Evolutionary conservation across 2,329 filamentous ascomycete genomes (phyloP), one percentile per base, ranked within the genome.

Genomic region (Fusarium sp.): DNA sequence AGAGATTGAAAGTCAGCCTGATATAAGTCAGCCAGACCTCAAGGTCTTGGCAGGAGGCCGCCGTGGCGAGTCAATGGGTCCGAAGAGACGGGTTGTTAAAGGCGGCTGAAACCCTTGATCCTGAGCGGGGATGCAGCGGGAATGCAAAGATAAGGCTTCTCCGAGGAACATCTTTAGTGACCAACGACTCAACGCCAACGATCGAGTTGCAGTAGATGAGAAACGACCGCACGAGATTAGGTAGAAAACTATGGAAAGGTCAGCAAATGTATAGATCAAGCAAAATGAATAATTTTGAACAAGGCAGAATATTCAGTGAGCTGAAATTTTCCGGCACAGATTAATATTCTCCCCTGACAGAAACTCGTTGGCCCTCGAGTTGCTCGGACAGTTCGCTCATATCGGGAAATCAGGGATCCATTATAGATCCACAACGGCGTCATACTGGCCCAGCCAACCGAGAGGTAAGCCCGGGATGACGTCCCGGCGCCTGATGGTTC

Each of bases 401-500:
- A 56, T 62, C 65, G 72, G 69, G 65, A 52, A 47, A 54, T 59
- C 72, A 66, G 45, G 65, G 72, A 61, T 72, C 72, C 72, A 75
- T 72, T 66, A 50, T 50, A 67, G 40, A 72, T 73, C 72, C 72
- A 74, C 72, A 75, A 29, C 72, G 27, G 69, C 69, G 72, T 75
- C 72, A 70, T 75, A 34, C 57, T 50, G 69, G 66, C 66, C 72
- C 72, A 75, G 69, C 56, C 42, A 75, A 63, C 57, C 60, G 66
- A 69, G 72, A 75, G 69, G 71, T 72, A 27, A 20, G 56, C 34
- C 61, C 45, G 67, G 52, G 63, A 66, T 62, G 56, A 40, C 45
- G 56, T 62, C 60, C 31, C 40, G 56, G 59, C 27, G 31, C 31
- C 50, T 47, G 62, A 57, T 42, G n/a, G 34, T 16, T 22, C 38